A percentile compares a stretch with the other conserved stretches of the same genome.
These are phyloP conservation scores for Nymphaea thermarum DNA, from an alignment of 164 flowering plant species.

Conservation along the genomic window DNA sequence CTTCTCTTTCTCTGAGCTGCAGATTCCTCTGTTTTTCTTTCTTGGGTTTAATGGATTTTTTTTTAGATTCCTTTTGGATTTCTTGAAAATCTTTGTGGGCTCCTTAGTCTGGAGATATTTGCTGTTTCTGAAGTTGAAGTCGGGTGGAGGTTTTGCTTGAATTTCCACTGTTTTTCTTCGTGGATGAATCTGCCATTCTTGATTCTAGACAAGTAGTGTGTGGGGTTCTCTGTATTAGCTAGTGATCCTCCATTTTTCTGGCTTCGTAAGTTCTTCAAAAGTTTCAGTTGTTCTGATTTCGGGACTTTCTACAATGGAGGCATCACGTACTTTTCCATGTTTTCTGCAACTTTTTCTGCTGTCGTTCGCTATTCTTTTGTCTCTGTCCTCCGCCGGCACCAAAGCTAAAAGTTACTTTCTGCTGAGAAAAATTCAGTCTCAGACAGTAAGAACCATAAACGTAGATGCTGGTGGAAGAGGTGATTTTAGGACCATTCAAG, in stretches of 20 bases:
- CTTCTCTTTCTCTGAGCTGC: too few species aligned
- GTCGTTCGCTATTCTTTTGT: neutral
- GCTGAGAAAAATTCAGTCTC: neutral
- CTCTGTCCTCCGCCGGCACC: neutral
- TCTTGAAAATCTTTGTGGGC: too few species aligned
- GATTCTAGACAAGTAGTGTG: too few species aligned
- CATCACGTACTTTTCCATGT: neutral
- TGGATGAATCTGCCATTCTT: neutral
- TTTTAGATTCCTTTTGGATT: too few species aligned
- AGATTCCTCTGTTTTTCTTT: too few species aligned
- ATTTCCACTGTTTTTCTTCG: too few species aligned
- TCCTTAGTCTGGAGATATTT: too few species aligned
- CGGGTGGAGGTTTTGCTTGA: too few species aligned
- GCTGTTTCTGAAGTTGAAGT: too few species aligned
- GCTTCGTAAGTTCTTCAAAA: neutral
- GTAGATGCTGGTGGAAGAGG: slow-evolving; percentile 13
- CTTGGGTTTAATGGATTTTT: too few species aligned
- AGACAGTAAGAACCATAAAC: slow-evolving; percentile 1
- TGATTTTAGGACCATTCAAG: slow-evolving; percentile 15
- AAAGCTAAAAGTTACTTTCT: neutral
- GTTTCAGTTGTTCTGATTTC: neutral
- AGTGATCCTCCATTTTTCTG: too few species aligned
- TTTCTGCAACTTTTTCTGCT: neutral
- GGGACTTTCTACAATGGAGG: neutral
- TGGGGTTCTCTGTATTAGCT: too few species aligned